These are phyloP conservation scores for Scheffersomyces lignosus DNA, from an alignment of 805 yeast genomes.

Conservation along the genomic window DNA sequence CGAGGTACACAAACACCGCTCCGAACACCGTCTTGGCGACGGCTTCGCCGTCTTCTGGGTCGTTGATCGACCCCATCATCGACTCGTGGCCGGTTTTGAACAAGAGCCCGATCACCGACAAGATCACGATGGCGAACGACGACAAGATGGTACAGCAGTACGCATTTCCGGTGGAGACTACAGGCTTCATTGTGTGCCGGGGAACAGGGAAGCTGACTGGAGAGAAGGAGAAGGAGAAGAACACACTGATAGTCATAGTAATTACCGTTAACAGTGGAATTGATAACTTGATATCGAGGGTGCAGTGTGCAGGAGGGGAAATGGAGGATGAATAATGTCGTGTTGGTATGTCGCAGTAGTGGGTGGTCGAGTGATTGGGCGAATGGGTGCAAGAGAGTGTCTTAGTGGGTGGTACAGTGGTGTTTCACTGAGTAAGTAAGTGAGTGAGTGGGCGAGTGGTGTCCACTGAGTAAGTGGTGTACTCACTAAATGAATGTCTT, in stretches of 20 bases:
- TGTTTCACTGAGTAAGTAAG: too few relatives aligned
- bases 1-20: conserved; percentile 80
- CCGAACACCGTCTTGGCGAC: conserved; percentile 90
- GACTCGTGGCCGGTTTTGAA: conserved; percentile 83
- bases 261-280: neutral
- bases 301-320: neutral
- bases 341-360: too few relatives aligned
- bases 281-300: neutral
- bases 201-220: neutral
- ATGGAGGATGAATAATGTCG: neutral
- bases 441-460: too few relatives aligned
- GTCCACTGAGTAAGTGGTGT: too few relatives aligned
- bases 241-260: too few relatives aligned
- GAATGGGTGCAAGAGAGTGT: too few relatives aligned
- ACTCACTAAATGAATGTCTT: too few relatives aligned
- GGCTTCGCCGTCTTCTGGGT: conserved; percentile 91
- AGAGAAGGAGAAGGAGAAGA: neutral
- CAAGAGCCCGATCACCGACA: conserved; percentile 79
- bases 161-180: conserved; percentile 69
- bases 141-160: conserved; percentile 95
- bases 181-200: conserved; percentile 37
- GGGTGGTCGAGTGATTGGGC: too few relatives aligned
- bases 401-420: too few relatives aligned
- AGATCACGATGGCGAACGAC: conserved; percentile 86
- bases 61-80: conserved; percentile 87